Evolutionary conservation across 2,329 filamentous ascomycete species (phyloP).

Genomic region (Trichoderma simmonsii): DNA sequence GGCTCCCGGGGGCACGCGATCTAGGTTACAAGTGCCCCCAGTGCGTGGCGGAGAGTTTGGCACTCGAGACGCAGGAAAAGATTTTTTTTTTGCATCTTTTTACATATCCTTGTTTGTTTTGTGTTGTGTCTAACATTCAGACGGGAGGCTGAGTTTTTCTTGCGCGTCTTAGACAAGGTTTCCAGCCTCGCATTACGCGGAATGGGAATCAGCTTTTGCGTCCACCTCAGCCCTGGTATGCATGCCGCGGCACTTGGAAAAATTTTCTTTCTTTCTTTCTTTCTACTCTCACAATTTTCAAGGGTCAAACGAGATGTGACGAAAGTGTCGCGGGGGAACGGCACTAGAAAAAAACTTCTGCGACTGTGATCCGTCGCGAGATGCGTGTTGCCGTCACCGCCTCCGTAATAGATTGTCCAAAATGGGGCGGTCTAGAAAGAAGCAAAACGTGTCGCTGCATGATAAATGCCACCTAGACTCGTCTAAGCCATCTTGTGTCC

Average conservation of each 20-base stretch:
- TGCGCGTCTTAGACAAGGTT: constrained; percentile 2
- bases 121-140: neutral
- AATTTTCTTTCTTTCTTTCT: neutral
- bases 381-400: constrained; percentile 12
- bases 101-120: neutral
- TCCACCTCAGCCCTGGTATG: neutral
- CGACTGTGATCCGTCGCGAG: neutral
- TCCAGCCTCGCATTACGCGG: neutral
- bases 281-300: neutral
- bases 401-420: neutral
- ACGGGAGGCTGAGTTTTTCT: neutral
- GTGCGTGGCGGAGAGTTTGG: neutral
- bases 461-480: neutral
- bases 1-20: constrained; percentile 9
- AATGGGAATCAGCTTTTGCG: constrained; percentile 1
- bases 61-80: neutral
- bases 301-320: neutral
- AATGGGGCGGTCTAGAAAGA: neutral
- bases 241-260: neutral
- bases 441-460: neutral
- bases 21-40: neutral
- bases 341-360: neutral
- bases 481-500: neutral
- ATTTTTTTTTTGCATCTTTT: neutral
- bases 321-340: neutral